Base-by-base conservation (phyloP, 2,329 filamentous ascomycete genomes). In the Penicillium verrucosum region DNA sequence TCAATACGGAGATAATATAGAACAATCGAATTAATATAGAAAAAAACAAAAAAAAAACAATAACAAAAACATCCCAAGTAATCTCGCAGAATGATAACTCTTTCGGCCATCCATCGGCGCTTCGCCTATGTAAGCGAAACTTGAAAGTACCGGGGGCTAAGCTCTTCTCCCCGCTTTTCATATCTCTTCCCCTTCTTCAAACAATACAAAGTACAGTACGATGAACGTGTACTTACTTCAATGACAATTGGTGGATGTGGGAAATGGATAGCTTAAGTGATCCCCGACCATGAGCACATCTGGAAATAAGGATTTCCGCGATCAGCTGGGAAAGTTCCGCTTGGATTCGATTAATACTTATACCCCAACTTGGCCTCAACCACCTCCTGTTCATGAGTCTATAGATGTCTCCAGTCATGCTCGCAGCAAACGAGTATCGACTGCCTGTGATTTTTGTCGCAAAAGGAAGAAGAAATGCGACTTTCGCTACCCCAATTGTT, bases 381-480 rank as follows among this genome's bases (percentile, higher is more conserved):
- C 56, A 25, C 56, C 37, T 43, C 61, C 41, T 27, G 57, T 5
- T 48, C 43, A 51, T 57, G 54, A 58, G 29, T 48, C 60, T 43
- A 52, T 61, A 29, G 53, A 58, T 29, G 37, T 53, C n/a, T 25
- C 59, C 10, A 29, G 21, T 25, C 48, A 57, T n/a, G 56, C 65
- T 38, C 70, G 66, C 51, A 70, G 64, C 27, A 75, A 75, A 57
- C 72, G 73, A 34, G 73, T 75, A 14, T 74, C 73, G 27, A 75
- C 72, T 1, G 73, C 73, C 23, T 75, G 73, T 56, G 73, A 75
- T 42, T 75, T 75, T 46, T 75, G 73, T 67, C 70, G 73, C 55
- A 75, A 73, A 55, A 63, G 73, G 8, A 75, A 75, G 62, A 75
- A 75, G 62, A 75, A 75, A 68, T 75, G 73, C 58, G 73, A 75